These are phyloP conservation scores for Lentinula sp. DNA, from an alignment of 768 basidiomycete species.

Conservation along the genomic window DNA sequence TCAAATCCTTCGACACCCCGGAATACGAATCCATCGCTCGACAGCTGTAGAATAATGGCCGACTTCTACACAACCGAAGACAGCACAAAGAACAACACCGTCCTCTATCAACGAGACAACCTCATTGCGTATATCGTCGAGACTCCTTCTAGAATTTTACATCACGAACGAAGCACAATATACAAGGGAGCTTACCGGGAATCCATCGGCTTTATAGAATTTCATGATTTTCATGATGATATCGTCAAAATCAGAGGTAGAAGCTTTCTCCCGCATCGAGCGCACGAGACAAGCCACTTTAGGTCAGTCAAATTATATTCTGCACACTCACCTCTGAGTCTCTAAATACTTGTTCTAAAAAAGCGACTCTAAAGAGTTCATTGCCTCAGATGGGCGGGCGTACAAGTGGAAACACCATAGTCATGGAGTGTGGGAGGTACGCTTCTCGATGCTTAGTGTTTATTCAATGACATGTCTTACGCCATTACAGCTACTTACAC, in stretches of 20 bases:
- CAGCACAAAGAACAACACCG: neutral
- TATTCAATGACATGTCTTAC: neutral
- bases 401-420: neutral
- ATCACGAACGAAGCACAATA: neutral
- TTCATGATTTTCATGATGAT: neutral
- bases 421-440: neutral
- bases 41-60: neutral
- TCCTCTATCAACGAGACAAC: neutral
- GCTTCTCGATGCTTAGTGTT: neutral
- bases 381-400: neutral
- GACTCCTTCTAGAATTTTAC: neutral
- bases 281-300: neutral
- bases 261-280: neutral
- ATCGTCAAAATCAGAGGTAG: neutral
- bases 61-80: neutral
- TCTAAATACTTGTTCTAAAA: neutral
- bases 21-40: too few relatives aligned
- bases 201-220: neutral
- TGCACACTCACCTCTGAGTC: neutral
- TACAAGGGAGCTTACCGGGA: neutral
- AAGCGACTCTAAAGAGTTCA: neutral
- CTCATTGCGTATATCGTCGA: neutral
- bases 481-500: neutral
- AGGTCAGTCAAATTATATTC: neutral
- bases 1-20: too few relatives aligned